A percentile compares a stretch with the other conserved stretches of the same genome.
These are phyloP conservation scores for Camelina sativa DNA, from an alignment of 345 rosid genomes.

Conservation along the genomic window DNA sequence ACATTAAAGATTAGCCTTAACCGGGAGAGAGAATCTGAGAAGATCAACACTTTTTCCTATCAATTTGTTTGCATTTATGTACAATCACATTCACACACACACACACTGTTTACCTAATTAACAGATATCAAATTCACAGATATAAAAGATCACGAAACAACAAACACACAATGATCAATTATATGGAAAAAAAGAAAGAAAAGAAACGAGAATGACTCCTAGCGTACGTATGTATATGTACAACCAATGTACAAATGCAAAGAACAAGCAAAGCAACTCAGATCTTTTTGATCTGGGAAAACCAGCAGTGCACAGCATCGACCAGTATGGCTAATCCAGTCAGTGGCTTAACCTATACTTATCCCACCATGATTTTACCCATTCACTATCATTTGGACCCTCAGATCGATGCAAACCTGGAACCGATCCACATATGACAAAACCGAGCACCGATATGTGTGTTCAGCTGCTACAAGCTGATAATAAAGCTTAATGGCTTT, in stretches of 20 bases:
- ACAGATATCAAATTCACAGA: background rate
- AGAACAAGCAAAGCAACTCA: conserved; percentile 16
- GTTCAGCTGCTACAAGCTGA: conserved; percentile 17
- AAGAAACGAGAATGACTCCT: conserved; percentile 4
- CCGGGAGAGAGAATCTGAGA: background rate
- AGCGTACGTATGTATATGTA: conserved; percentile 28
- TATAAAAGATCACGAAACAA: conserved; percentile 17
- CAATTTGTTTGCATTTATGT: conserved; percentile 12
- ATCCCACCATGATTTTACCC: conserved; percentile 17
- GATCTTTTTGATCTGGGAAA: background rate
- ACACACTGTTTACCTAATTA: background rate
- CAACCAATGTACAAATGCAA: conserved; percentile 33
- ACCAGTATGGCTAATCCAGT: conserved; percentile 3
- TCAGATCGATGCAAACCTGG: conserved; percentile 33
- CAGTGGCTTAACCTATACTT: conserved; percentile 8
- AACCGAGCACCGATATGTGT: conserved; percentile 19
- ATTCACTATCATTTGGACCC: conserved; percentile 19
- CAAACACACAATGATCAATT: conserved; percentile 20
- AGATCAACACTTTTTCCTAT: conserved; percentile 4
- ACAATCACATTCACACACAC: background rate
- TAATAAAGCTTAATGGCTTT: conserved; percentile 31
- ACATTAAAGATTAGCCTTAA: background rate
- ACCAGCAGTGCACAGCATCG: background rate
- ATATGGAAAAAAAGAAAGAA: background rate
- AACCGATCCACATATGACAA: conserved; percentile 7